Evolutionary conservation across 1,284 basidiomycete species (phyloP).

Genomic region (Meira miltonrushii): DNA sequence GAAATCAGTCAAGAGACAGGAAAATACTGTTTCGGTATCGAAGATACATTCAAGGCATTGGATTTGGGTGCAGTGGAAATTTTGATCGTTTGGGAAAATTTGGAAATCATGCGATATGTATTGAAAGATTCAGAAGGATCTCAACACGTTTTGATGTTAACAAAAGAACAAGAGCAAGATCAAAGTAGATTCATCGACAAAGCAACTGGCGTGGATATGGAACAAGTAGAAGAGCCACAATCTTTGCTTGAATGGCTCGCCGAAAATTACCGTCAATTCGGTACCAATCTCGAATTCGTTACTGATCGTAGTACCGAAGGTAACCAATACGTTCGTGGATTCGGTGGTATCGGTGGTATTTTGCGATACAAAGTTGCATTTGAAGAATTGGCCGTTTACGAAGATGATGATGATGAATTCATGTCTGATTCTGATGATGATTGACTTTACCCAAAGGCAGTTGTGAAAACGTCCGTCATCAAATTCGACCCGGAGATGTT

Average conservation of each 20-base stretch:
- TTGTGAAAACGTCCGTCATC: no score
- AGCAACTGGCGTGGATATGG: slow-evolving; percentile 92
- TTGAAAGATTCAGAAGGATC: slow-evolving; percentile 45
- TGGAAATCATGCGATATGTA: slow-evolving; percentile 45
- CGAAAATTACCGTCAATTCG: slow-evolving; percentile 96
- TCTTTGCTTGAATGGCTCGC: slow-evolving; percentile 77
- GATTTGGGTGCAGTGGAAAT: slow-evolving; percentile 97
- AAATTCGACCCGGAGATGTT: no score
- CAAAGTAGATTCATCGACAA: slow-evolving; percentile 91
- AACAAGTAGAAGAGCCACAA: slow-evolving; percentile 59
- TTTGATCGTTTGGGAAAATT: slow-evolving; percentile 94
- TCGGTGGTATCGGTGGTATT: slow-evolving; percentile 93
- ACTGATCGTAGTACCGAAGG: slow-evolving; percentile 76
- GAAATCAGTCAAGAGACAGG: slow-evolving; percentile 97
- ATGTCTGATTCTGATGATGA: slow-evolving; percentile 17
- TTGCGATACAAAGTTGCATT: slow-evolving; percentile 60
- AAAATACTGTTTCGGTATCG: slow-evolving; percentile 96
- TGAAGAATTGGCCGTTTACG: slow-evolving; percentile 48
- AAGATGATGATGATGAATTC: slow-evolving; percentile 47
- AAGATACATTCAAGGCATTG: slow-evolving; percentile 92
- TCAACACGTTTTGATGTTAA: slow-evolving; percentile 42
- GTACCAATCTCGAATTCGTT: slow-evolving; percentile 74
- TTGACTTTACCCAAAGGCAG: slow-evolving; percentile 8
- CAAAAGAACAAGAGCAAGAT: slow-evolving; percentile 58
- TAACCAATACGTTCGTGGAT: slow-evolving; percentile 96